Evolutionary conservation across 1,284 basidiomycete genomes (phyloP).

Genomic region (Rhodotorula sp.): DNA sequence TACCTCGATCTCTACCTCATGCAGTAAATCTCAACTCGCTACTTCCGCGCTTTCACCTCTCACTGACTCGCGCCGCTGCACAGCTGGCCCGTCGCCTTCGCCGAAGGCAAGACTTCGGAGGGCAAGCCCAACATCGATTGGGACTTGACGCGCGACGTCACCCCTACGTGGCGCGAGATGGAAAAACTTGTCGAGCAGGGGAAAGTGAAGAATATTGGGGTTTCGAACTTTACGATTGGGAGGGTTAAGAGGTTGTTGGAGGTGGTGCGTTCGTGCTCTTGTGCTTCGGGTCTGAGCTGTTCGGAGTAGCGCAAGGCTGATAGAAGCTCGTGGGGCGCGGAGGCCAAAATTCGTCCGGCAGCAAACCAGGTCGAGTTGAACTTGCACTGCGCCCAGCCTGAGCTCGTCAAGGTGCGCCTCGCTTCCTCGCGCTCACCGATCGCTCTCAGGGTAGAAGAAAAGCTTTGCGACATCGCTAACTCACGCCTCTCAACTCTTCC

Average conservation of each 20-base stretch:
- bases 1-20: slow-evolving; percentile 81
- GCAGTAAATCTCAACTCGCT: slow-evolving; percentile 61
- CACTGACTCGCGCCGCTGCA: background rate
- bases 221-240: slow-evolving; percentile 65
- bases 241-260: slow-evolving; percentile 70
- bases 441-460: background rate
- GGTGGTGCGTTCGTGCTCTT: slow-evolving; percentile 53
- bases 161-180: slow-evolving; percentile 64
- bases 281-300: too few relatives aligned
- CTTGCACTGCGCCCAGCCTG: slow-evolving; percentile 77
- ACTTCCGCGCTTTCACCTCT: background rate
- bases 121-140: slow-evolving; percentile 59
- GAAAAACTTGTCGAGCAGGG: slow-evolving; percentile 57
- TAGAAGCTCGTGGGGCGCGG: background rate
- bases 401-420: slow-evolving; percentile 60
- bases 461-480: background rate
- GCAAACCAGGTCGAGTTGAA: slow-evolving; percentile 81
- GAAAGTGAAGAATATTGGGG: slow-evolving; percentile 62
- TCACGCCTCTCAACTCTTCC: slow-evolving; percentile 44
- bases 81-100: slow-evolving; percentile 45
- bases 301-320: background rate
- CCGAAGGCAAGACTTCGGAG: slow-evolving; percentile 46
- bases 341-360: slow-evolving; percentile 56
- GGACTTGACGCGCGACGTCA: slow-evolving; percentile 55
- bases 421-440: background rate